Base-by-base conservation (phyloP, 495 filamentous ascomycete genomes). In the Penicillium coffeae region DNA sequence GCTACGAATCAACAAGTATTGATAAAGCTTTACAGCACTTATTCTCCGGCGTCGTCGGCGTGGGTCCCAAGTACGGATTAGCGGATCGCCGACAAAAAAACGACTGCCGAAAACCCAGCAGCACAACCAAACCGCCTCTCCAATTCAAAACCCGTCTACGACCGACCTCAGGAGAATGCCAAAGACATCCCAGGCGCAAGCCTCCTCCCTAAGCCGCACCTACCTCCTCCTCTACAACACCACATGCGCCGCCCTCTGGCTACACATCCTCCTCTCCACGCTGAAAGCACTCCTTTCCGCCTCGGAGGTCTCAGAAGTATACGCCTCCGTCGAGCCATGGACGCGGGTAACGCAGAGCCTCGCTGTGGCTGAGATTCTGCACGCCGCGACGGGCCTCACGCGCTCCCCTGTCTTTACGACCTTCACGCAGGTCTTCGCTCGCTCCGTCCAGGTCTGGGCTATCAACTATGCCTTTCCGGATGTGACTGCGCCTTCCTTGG, bases 221-320 rank as follows among this genome's bases (percentile, higher is more conserved):
- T 90, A 90, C 65, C 80, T 92, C 19, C 72, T 86, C 56, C 56
- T 77, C 54, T 94, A 92, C 77, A 94, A 92, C 65, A 66, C 78
- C 55, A 59, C 80, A 40, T 88, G 80, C 42, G 78, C 82, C 35
- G 44, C 81, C 30, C 75, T 88, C 42, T 92, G 89, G 89, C 51
- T 75, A 21, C 69, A 69, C 16, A 78, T 70, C 51, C 55, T 70
- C 22, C 13, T 63, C 20, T 42, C 52, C 18, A 38, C 56, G 19
- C 15, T 58, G 21, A 20, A 35, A 22, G 32, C 42, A 10, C 30
- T 47, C 15, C 22, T 50, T 10, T 45, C 45, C 9, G 45, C 58
- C 14, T 19, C 15, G 3, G 41, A 51, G 12, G 34, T 46, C 56
- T 37, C 42, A 37, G 22, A 18, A 21, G 47, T 58, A 25, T 69